Percentiles rank a stretch among this genome's conserved stretches.
phyloP scores from a whole-genome alignment of 1,284 basidiomycete species.

The Porodaedalea pini region DNA sequence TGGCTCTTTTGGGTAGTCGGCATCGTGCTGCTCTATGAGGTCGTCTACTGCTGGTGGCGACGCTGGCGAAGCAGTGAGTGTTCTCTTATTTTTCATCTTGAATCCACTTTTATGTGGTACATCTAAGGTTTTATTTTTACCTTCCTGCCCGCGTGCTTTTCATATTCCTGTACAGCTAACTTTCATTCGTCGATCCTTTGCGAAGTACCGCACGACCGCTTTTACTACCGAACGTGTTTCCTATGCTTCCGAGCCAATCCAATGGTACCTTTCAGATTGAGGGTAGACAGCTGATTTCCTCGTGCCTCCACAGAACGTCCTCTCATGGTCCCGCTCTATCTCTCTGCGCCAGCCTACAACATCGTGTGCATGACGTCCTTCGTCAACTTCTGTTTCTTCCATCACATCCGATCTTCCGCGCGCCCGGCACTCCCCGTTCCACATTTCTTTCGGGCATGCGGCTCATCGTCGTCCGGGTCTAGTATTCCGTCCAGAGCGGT shows the following conservation, averaged over 20 bases:
- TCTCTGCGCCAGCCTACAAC: slow-evolving; percentile 73
- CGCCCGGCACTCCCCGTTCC: slow-evolving; percentile 32
- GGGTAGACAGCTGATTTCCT: background rate
- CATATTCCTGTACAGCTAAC: background rate
- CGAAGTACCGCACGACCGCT: background rate
- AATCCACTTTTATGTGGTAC: background rate
- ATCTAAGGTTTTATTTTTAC: background rate
- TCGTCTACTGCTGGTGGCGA: slow-evolving; percentile 82
- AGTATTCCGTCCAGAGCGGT: slow-evolving; percentile 12
- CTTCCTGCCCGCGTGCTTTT: background rate
- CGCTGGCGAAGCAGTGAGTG: slow-evolving; percentile 52
- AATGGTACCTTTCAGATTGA: background rate
- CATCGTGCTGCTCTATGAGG: slow-evolving; percentile 78
- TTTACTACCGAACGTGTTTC: background rate
- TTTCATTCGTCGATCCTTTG: background rate
- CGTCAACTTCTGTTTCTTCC: slow-evolving; percentile 78
- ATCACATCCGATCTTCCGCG: slow-evolving; percentile 70
- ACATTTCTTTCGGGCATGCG: slow-evolving; percentile 8
- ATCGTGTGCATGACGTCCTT: slow-evolving; percentile 73
- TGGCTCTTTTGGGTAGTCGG: slow-evolving; percentile 71
- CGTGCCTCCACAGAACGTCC: slow-evolving; percentile 62
- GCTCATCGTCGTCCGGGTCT: slow-evolving; percentile 15
- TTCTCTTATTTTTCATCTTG: background rate
- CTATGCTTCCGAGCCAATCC: background rate
- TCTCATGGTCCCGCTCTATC: slow-evolving; percentile 74